A percentile compares a stretch with the other conserved stretches of the same genome.
phyloP scores from a whole-genome alignment of 768 basidiomycete species.

The Auricularia sp. region DNA sequence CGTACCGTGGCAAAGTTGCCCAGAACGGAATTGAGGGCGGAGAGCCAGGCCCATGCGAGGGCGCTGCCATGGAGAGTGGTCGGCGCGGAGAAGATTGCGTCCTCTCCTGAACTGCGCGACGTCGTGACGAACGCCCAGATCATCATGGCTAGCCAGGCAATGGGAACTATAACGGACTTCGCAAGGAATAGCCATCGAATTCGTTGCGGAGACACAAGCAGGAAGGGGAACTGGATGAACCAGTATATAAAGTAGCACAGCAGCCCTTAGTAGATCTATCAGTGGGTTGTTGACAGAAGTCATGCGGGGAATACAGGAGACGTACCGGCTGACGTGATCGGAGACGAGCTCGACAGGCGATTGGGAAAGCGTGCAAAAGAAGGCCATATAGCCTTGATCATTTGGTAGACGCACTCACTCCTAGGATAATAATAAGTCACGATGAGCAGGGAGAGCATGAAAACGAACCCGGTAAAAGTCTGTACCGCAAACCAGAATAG shows the following conservation, averaged over 20 bases:
- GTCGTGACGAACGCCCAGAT: slow-evolving; percentile 72
- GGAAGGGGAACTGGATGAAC: slow-evolving; percentile 65
- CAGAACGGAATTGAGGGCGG: slow-evolving; percentile 64
- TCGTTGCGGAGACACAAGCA: slow-evolving; percentile 62
- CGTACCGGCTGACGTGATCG: slow-evolving; percentile 48
- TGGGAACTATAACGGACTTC: slow-evolving; percentile 37
- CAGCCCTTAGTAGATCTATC: slow-evolving; percentile 18
- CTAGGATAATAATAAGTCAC: no score
- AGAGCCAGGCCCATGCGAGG: slow-evolving; percentile 72
- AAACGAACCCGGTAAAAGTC: slow-evolving; percentile 13
- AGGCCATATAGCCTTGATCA: slow-evolving; percentile 59
- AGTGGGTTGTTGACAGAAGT: no score
- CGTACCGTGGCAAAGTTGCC: slow-evolving; percentile 53
- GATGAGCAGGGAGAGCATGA: not conserved
- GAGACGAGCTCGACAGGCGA: slow-evolving; percentile 41
- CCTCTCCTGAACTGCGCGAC: slow-evolving; percentile 34
- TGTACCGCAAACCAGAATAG: slow-evolving; percentile 80
- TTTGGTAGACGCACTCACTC: slow-evolving; percentile 66
- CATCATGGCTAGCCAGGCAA: slow-evolving; percentile 48
- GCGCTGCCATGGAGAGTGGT: slow-evolving; percentile 41
- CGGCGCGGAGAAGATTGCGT: slow-evolving; percentile 47
- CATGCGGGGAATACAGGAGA: no score
- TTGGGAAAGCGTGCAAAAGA: slow-evolving; percentile 56
- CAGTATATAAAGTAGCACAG: slow-evolving; percentile 72
- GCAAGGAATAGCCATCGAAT: slow-evolving; percentile 68